Base-by-base conservation (phyloP, 768 basidiomycete species). In the Mycena vitilis region DNA sequence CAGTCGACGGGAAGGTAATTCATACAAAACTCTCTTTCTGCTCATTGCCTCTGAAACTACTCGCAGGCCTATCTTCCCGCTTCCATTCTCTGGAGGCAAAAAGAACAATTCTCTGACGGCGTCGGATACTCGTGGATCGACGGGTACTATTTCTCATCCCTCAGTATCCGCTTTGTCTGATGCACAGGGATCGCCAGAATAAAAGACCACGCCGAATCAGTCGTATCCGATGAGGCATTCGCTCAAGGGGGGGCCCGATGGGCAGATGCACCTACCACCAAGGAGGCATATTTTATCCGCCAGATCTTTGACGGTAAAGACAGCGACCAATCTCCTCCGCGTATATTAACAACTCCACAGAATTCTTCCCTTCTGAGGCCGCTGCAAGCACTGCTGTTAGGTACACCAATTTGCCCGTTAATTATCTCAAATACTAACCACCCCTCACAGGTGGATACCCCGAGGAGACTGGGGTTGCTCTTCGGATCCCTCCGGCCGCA, bases 121-220 rank as follows among this genome's bases (percentile, higher is more conserved):
- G 96, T 98, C 62, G 96, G 97, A 38, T 98, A 98, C 81, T 96
- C 95, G 38, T 98, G 97, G 96, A 99, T 99, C 75, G 96, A 99
- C 75, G 95, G 96, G 93, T 93, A 74, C 49, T 86, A 71, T 38
- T 20, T 37, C 60, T 34, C 67, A 22, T 42, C n/a, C 30, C 30
- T 10, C n/a, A 12, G 20, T 60, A 51, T 36, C 10, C 40, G 30
- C 52, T 49, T 53, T n/a, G 12, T 30, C 57, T 62, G 15, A 25
- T 10, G 40, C 10, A 10, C 10, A 62, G 42, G 51, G 42, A 56
- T 53, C 23, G 37, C 22, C 75, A 95, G 95, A 52, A 94, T 99
- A 67, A 99, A 99, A 83, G 91, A 91, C 65, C 89, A 97, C 74
- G 93, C 97, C 13, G 91, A 84, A 38, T 73, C 84, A 1, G 78